A percentile compares a stretch with the other conserved stretches of the same genome.
Evolutionary conservation across 2,329 filamentous ascomycete species (phyloP).

Genomic region (Geosmithia flava): DNA sequence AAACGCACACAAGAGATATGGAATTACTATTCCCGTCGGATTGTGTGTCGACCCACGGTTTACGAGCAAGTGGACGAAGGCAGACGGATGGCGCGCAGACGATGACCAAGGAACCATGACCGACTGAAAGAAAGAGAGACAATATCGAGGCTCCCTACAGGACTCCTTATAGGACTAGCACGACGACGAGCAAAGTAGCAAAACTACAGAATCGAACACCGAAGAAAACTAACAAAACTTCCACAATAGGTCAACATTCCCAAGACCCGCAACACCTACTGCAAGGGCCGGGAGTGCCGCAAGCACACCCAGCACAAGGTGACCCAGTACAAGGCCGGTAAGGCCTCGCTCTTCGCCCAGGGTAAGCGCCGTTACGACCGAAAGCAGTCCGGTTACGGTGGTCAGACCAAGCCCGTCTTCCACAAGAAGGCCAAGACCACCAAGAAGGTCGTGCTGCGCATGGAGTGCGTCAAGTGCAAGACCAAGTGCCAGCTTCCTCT

Average conservation of each 20-base stretch:
- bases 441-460: slow-evolving; percentile 98
- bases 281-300: slow-evolving; percentile 90
- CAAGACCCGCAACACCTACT: slow-evolving; percentile 95
- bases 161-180: neutral
- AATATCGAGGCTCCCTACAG: neutral
- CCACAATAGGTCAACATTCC: slow-evolving; percentile 79
- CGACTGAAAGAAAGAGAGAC: neutral
- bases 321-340: slow-evolving; percentile 94
- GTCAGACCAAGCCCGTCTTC: slow-evolving; percentile 99
- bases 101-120: neutral
- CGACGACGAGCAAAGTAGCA: neutral
- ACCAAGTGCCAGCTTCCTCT: slow-evolving; percentile 93
- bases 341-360: slow-evolving; percentile 93
- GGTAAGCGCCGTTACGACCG: slow-evolving; percentile 99
- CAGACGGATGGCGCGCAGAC: neutral
- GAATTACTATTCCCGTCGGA: too few relatives aligned
- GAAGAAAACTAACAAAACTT: neutral
- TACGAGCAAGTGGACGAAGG: too few relatives aligned
- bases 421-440: slow-evolving; percentile 99
- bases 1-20: too few relatives aligned
- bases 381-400: slow-evolving; percentile 99
- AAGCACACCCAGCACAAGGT: slow-evolving; percentile 90
- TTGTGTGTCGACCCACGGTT: too few relatives aligned
- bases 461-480: slow-evolving; percentile 98
- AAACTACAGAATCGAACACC: slow-evolving; percentile 3